Base-by-base conservation (phyloP, 306 rosid species). In the Cicer judaicum region DNA sequence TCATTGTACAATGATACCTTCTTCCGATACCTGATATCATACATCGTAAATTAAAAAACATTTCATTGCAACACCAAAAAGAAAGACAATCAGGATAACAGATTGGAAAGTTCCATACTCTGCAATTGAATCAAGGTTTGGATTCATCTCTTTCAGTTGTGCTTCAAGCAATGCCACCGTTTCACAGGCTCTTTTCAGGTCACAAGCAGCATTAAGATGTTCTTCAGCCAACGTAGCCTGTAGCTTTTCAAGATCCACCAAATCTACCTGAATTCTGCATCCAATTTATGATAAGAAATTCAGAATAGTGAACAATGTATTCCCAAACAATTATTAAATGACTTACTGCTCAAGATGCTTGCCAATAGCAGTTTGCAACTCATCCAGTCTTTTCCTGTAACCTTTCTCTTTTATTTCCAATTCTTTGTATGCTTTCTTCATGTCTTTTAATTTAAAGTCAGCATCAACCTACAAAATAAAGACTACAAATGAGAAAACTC, bases 311-410 rank as follows among this genome's bases (percentile, higher is more conserved):
- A 57, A 72, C 39, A 64, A 46, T 6, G 16, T 44, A 60, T 18
- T 70, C 70, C 29, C 64, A 41, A 55, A 54, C 18, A 62, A 64
- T 68, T 16, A 67, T 55, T 46, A 8, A 78, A 78, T 40, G 49
- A 82, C 96, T 42, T 91, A 94, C 97, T 94, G 99, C 65, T 94
- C 99, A 73, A 92, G 82, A 84, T 90, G 96, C 86, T 89, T 94
- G 69, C 16, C n/a, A 81, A 89, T 79, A 53, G 92, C 87, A 86
- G 64, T 75, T 83, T 87, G 87, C 89, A 94, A 81, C 69, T 89
- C 95, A 50, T 89, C 92, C 67, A 88, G 90, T 82, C 78, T 94
- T 84, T 88, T 92, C 70, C 64, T 82, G 86, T 82, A 94, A 72
- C 91, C 85, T 82, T 86, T 92, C 82, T 81, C 93, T 86, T 86